These are phyloP conservation scores for Fusarium sp. DNA, from an alignment of 2,329 filamentous ascomycete species.

Conservation along the genomic window DNA sequence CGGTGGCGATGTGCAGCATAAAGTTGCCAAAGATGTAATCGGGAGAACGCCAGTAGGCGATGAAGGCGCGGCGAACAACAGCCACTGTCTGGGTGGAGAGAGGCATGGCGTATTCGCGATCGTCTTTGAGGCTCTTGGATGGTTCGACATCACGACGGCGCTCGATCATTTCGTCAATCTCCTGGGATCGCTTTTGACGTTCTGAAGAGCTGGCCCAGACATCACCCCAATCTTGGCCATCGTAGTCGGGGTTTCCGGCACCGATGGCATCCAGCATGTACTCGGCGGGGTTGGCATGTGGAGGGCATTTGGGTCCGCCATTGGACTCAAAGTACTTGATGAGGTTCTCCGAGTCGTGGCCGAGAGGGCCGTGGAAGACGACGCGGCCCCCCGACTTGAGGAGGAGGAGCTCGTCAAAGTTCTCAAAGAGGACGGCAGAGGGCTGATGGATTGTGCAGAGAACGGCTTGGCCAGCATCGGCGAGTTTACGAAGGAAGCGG, in stretches of 20 bases:
- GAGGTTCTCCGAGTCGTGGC: constrained; percentile 57
- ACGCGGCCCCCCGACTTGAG: constrained; percentile 63
- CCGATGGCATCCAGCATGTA: constrained; percentile 67
- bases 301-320: constrained; percentile 58
- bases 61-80: constrained; percentile 66
- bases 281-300: constrained; percentile 62
- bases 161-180: constrained; percentile 63
- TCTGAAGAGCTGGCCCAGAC: constrained; percentile 66
- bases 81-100: constrained; percentile 61
- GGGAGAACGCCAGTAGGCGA: constrained; percentile 71
- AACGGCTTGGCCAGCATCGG: constrained; percentile 67
- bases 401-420: constrained; percentile 65
- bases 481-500: constrained; percentile 68
- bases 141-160: constrained; percentile 53
- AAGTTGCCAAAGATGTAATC: constrained; percentile 71
- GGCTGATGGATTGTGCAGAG: constrained; percentile 70
- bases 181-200: constrained; percentile 54
- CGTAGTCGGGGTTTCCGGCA: constrained; percentile 68
- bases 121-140: constrained; percentile 54
- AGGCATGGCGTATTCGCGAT: constrained; percentile 71
- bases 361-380: constrained; percentile 64
- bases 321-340: constrained; percentile 63
- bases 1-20: constrained; percentile 68
- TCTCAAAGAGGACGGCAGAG: constrained; percentile 63
- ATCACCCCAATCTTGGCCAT: constrained; percentile 69